These are phyloP conservation scores for Talaromyces amestolkiae DNA, from an alignment of 2,329 filamentous ascomycete genomes.

Conservation along the genomic window DNA sequence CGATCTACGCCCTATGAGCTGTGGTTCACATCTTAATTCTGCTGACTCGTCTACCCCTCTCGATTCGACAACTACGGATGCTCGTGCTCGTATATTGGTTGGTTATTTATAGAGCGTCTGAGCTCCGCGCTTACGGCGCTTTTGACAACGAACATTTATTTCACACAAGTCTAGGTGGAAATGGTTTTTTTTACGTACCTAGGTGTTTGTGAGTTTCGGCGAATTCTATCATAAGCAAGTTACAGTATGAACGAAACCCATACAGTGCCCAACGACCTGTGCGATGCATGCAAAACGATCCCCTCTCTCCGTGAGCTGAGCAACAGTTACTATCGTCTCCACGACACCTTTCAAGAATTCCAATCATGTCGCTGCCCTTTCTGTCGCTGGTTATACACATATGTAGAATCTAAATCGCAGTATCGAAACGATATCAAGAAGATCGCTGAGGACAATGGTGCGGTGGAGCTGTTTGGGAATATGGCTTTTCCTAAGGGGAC, in stretches of 20 bases:
- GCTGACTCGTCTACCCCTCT: neutral
- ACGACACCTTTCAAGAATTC: slow-evolving; percentile 9
- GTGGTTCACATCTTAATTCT: neutral
- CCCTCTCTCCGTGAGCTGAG: slow-evolving; percentile 9
- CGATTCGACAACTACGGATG: neutral
- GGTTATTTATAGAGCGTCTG: slow-evolving; percentile 5
- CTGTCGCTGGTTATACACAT: slow-evolving; percentile 11
- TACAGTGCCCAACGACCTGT: neutral
- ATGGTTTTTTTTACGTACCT: neutral
- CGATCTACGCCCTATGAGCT: neutral
- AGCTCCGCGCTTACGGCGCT: neutral
- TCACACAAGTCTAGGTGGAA: neutral
- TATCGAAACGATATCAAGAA: neutral
- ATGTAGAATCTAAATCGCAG: neutral
- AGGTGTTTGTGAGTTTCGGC: neutral
- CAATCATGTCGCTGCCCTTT: slow-evolving; percentile 9
- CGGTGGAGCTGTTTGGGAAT: slow-evolving; percentile 8
- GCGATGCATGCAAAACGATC: slow-evolving; percentile 3
- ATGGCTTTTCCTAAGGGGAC: neutral
- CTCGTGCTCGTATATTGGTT: neutral
- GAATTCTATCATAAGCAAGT: neutral
- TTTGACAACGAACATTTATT: neutral
- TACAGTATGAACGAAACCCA: neutral
- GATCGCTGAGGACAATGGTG: neutral
- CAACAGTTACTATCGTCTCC: slow-evolving; percentile 3